Percentiles rank a stretch among this genome's conserved stretches.
Conservation (phyloP, 2,329 filamentous ascomycete genomes). For the Alternaria consortialis region DNA sequence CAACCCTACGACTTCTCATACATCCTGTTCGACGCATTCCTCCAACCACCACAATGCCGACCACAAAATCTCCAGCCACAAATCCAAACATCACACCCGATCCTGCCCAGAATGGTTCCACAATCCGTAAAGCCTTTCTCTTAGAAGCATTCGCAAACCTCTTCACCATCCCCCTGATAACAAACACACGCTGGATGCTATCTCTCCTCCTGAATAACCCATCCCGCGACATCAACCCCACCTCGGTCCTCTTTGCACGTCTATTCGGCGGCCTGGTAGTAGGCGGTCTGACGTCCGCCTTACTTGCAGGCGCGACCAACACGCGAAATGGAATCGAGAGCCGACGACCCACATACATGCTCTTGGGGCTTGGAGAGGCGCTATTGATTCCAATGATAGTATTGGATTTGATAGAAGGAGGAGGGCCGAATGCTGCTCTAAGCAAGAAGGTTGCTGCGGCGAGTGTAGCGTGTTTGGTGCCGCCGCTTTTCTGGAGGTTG, state of each 20-base stretch:
- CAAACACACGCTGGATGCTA: conserved; percentile 32
- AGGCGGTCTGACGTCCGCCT: conserved; percentile 34
- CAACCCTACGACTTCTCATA: neutral
- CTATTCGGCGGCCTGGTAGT: conserved; percentile 36
- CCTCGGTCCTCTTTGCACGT: conserved; percentile 35
- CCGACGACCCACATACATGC: conserved; percentile 32
- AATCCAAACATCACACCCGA: conserved; percentile 30
- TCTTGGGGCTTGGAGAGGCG: conserved; percentile 34
- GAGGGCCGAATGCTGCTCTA: conserved; percentile 27
- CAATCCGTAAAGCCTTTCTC: conserved; percentile 40
- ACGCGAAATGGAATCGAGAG: conserved; percentile 39
- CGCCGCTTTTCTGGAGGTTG: conserved; percentile 35
- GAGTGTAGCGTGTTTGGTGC: conserved; percentile 29
- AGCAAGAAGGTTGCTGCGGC: conserved; percentile 27
- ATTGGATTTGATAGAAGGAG: conserved; percentile 29
- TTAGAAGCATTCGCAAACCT: conserved; percentile 39
- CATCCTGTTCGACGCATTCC: neutral
- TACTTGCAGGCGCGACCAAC: conserved; percentile 33
- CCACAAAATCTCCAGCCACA: conserved; percentile 31
- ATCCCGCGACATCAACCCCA: conserved; percentile 30
- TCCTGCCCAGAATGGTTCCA: conserved; percentile 22
- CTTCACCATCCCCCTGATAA: conserved; percentile 38
- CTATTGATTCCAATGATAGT: conserved; percentile 31
- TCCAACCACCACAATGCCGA: neutral
- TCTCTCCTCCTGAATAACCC: conserved; percentile 31